A percentile compares a stretch with the other conserved stretches of the same genome.
These are phyloP conservation scores for Verticillium dahliae DNA, from an alignment of 2,329 filamentous ascomycete genomes.

Conservation along the genomic window DNA sequence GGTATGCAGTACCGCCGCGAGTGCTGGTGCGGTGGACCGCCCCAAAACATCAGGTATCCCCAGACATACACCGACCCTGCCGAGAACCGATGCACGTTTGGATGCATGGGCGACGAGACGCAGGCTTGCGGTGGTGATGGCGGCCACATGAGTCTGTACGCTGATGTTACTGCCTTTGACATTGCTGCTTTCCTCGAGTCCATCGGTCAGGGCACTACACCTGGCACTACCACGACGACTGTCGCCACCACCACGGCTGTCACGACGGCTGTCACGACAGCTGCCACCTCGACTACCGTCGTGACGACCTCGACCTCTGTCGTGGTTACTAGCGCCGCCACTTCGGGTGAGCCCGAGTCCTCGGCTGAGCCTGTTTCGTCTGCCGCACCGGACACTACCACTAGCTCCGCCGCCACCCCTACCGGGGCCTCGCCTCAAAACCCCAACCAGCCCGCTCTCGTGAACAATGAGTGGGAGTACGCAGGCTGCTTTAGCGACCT, in stretches of 20 bases:
- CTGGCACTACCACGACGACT: constrained; percentile 17
- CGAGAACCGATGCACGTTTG: constrained; percentile 5
- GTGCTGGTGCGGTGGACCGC: constrained; percentile 20
- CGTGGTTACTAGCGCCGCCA: background rate
- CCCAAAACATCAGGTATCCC: constrained; percentile 12
- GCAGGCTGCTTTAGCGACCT: constrained; percentile 17
- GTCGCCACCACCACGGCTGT: background rate
- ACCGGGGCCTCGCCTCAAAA: constrained; percentile 3
- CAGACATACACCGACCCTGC: constrained; percentile 16
- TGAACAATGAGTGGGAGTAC: constrained; percentile 13
- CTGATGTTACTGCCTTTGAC: constrained; percentile 18
- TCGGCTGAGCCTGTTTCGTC: background rate
- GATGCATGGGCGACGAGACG: constrained; percentile 16
- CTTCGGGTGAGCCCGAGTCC: background rate
- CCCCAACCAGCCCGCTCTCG: constrained; percentile 4
- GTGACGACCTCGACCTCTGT: background rate
- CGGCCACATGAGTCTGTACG: constrained; percentile 21
- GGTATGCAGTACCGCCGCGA: constrained; percentile 24
- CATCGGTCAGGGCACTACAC: constrained; percentile 1
- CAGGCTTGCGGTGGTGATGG: constrained; percentile 24
- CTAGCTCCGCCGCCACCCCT: background rate
- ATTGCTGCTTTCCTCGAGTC: constrained; percentile 12
- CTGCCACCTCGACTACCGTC: background rate
- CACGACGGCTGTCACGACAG: background rate
- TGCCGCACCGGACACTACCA: background rate